Percentiles rank a stretch among this genome's conserved stretches.
These are phyloP conservation scores for Mucor circinelloides DNA, from an alignment of 371 early-diverging fungal species.

Conservation along the genomic window DNA sequence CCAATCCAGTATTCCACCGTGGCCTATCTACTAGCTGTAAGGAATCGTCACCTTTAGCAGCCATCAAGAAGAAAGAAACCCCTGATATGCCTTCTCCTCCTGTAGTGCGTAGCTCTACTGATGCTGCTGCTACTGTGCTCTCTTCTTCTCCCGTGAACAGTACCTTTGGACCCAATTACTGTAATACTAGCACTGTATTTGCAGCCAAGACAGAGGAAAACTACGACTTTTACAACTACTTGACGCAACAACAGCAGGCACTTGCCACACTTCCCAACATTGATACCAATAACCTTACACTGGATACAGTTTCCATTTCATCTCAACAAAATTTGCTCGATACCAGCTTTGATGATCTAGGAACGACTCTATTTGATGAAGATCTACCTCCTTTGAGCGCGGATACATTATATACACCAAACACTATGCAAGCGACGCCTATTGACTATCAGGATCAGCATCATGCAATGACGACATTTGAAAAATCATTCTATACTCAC, in stretches of 20 bases:
- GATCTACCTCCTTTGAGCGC: conserved; percentile 12
- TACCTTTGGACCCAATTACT: not conserved
- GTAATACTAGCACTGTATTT: not conserved
- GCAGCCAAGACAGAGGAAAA: conserved; percentile 1
- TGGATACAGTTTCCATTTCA: not conserved
- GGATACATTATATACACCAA: conserved; percentile 7
- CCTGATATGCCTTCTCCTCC: not conserved
- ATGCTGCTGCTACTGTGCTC: not conserved
- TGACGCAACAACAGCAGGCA: conserved; percentile 7
- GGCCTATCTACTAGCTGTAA: not conserved
- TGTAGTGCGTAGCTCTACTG: not conserved
- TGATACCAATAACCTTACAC: conserved; percentile 5
- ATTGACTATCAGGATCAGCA: not conserved
- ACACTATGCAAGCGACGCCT: conserved; percentile 4
- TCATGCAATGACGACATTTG: not conserved
- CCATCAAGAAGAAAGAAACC: not conserved
- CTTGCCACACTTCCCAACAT: conserved; percentile 1
- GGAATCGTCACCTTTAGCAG: not conserved
- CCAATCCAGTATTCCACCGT: conserved; percentile 11
- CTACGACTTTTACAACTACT: conserved; percentile 10
- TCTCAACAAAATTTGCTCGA: not conserved
- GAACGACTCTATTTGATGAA: conserved; percentile 6
- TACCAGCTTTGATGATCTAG: not conserved
- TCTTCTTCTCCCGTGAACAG: not conserved
- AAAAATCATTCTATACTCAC: not conserved